Conservation (phyloP, 495 filamentous ascomycete species). For the Parathielavia hyrcaniae region DNA sequence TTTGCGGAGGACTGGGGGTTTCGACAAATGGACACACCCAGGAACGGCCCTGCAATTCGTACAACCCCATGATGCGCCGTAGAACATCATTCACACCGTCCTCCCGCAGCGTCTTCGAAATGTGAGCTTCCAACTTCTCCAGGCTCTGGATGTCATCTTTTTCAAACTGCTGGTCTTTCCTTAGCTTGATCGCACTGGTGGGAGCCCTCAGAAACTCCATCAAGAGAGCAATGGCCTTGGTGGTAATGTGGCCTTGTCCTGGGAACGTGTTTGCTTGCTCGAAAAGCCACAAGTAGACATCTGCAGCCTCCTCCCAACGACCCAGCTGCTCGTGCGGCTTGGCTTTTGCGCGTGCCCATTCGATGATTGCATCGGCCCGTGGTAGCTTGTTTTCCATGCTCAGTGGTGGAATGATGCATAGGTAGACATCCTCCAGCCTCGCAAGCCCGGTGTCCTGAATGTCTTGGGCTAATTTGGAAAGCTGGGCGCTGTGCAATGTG, state of each 20-base stretch:
- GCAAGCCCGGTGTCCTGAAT: background rate
- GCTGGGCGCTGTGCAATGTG: background rate
- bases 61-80: background rate
- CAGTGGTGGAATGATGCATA: slow-evolving; percentile 1
- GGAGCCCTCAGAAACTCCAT: background rate
- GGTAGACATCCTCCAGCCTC: background rate
- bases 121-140: too few species aligned
- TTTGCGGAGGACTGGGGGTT: too few species aligned
- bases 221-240: background rate
- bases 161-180: background rate
- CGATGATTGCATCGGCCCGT: background rate
- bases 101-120: too few species aligned
- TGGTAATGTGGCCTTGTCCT: background rate
- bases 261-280: background rate
- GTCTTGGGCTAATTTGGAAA: background rate
- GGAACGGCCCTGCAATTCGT: background rate
- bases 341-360: background rate
- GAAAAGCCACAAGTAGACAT: background rate
- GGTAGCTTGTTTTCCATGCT: background rate
- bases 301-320: background rate
- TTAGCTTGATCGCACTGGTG: background rate
- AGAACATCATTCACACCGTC: too few species aligned
- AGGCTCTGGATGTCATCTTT: background rate
- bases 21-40: background rate
- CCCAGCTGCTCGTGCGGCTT: background rate